Conservation (phyloP, 495 filamentous ascomycete genomes). For the Hyaloscypha variabilis region DNA sequence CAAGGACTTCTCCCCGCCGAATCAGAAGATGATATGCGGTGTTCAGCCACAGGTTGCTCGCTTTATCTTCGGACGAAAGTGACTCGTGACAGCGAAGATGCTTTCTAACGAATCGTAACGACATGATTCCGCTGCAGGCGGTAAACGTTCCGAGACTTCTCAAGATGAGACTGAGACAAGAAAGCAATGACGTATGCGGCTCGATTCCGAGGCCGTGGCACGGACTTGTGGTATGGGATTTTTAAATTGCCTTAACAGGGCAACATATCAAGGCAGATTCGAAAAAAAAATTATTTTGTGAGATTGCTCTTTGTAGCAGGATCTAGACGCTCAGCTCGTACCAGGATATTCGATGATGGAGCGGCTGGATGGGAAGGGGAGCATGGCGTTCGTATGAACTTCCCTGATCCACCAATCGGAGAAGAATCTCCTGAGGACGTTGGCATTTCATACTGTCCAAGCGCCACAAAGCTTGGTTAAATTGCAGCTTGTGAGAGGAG, state of each 20-base stretch:
- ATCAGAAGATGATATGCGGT: not conserved
- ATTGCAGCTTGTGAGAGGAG: not conserved
- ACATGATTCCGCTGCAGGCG: too few species aligned
- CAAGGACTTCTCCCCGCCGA: not conserved
- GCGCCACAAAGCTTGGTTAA: conserved; percentile 9
- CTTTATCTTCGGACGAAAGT: not conserved
- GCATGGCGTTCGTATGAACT: conserved; percentile 1
- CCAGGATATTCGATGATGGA: not conserved
- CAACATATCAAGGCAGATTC: not conserved
- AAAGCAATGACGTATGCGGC: not conserved
- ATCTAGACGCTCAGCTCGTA: not conserved
- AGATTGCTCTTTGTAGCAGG: not conserved
- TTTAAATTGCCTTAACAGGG: not conserved
- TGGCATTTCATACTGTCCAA: not conserved
- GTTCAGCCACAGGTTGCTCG: not conserved
- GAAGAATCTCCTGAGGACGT: not conserved
- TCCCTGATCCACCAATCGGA: not conserved
- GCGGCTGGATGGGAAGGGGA: not conserved
- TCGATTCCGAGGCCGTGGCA: not conserved
- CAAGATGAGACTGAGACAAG: not conserved
- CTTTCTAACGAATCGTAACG: not conserved
- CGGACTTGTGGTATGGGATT: not conserved
- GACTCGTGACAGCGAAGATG: not conserved
- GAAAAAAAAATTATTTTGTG: not conserved
- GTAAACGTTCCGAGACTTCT: too few species aligned